A percentile compares a stretch with the other conserved stretches of the same genome.
These are phyloP conservation scores for Pythium rhizo-oryzae DNA, from an alignment of 352 stramenopile genomes.

Conservation along the genomic window DNA sequence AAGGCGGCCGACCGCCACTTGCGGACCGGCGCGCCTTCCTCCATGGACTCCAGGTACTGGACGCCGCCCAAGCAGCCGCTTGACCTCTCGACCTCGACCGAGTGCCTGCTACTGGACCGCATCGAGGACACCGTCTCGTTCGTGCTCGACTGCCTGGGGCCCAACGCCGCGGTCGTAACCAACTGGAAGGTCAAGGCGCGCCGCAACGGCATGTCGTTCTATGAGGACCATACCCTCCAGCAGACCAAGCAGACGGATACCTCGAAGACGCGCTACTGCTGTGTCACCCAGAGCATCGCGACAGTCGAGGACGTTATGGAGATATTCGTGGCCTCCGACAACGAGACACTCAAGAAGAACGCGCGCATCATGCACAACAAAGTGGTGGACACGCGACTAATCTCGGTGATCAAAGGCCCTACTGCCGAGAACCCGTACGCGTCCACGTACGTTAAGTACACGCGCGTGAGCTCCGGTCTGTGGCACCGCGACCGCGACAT, in stretches of 20 bases:
- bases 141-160: slow-evolving; percentile 23
- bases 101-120: slow-evolving; percentile 4
- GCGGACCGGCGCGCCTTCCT: slow-evolving; percentile 9
- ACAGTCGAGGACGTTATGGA: slow-evolving; percentile 49
- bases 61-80: slow-evolving; percentile 11
- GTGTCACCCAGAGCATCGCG: slow-evolving; percentile 42
- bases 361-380: slow-evolving; percentile 50
- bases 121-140: slow-evolving; percentile 22
- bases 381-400: slow-evolving; percentile 43
- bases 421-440: slow-evolving; percentile 35
- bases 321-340: slow-evolving; percentile 45
- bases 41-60: slow-evolving; percentile 22
- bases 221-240: slow-evolving; percentile 26
- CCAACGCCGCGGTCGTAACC: slow-evolving; percentile 17
- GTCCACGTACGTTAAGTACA: slow-evolving; percentile 49
- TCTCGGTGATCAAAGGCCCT: slow-evolving; percentile 34
- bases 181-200: slow-evolving; percentile 22
- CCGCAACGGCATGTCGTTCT: slow-evolving; percentile 25
- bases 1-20: slow-evolving; percentile 18
- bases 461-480: slow-evolving; percentile 16
- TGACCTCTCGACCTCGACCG: neutral
- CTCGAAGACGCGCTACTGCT: slow-evolving; percentile 48
- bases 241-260: slow-evolving; percentile 6
- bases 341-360: slow-evolving; percentile 37
- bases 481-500: slow-evolving; percentile 35